Percentiles rank a stretch among this genome's conserved stretches.
phyloP scores from a whole-genome alignment of 2,329 filamentous ascomycete species.

The Graphilbum sp. region DNA sequence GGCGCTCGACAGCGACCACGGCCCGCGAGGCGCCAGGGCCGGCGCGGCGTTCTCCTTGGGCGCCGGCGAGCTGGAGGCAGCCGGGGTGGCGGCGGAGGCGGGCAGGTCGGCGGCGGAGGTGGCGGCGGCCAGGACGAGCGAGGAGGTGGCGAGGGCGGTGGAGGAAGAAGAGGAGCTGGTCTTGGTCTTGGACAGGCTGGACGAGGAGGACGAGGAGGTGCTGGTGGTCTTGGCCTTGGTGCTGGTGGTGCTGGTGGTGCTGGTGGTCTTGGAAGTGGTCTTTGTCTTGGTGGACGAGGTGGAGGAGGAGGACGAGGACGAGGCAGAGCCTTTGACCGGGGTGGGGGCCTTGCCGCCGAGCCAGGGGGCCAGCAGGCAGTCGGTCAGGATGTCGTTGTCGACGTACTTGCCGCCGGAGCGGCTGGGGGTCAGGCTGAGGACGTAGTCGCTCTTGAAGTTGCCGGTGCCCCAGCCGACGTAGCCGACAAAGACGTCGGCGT shows the following conservation, averaged over 20 bases:
- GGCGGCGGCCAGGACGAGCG: background rate
- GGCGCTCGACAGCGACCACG: background rate
- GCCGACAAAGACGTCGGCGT: slow-evolving; percentile 15
- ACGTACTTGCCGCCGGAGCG: slow-evolving; percentile 2
- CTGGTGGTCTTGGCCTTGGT: background rate
- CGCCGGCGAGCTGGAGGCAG: background rate
- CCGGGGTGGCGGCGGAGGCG: background rate
- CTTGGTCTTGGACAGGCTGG: background rate
- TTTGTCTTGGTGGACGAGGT: background rate
- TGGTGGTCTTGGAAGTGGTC: slow-evolving; percentile 12
- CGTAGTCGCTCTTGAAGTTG: slow-evolving; percentile 12
- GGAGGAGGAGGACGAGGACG: background rate
- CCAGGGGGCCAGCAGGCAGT: slow-evolving; percentile 9
- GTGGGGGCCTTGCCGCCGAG: background rate
- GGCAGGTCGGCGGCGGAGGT: background rate
- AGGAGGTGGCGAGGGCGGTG: background rate
- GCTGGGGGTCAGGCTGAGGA: slow-evolving; percentile 14
- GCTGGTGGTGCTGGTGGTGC: slow-evolving; percentile 13
- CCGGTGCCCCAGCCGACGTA: slow-evolving; percentile 15
- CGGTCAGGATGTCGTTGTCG: slow-evolving; percentile 8
- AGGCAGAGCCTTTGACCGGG: background rate
- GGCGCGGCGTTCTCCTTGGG: background rate
- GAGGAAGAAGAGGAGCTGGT: too few relatives aligned
- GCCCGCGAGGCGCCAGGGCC: background rate
- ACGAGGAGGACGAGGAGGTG: background rate